phyloP scores from a whole-genome alignment of 2,329 filamentous ascomycete genomes.

The Fusarium abutilonis region DNA sequence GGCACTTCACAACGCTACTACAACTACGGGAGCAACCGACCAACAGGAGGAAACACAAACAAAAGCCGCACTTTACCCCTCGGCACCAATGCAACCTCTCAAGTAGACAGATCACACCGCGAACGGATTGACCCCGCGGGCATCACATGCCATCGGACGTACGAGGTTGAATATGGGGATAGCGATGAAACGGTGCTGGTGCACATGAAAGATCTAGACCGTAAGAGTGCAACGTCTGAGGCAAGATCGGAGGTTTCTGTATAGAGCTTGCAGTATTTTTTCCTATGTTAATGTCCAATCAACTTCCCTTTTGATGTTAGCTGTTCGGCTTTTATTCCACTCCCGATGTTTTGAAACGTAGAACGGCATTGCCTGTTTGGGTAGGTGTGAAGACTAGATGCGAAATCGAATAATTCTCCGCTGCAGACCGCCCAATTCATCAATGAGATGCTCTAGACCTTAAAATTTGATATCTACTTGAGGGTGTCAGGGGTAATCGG shows the following conservation, averaged over 20 bases:
- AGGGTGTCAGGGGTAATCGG: no score
- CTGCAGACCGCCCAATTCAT: background rate
- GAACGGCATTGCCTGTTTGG: background rate
- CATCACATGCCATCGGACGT: conserved; percentile 50
- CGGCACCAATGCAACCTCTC: conserved; percentile 40
- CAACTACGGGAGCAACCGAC: conserved; percentile 38
- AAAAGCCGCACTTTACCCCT: conserved; percentile 22
- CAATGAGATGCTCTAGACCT: background rate
- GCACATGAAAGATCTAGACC: conserved; percentile 43
- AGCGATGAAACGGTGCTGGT: conserved; percentile 49
- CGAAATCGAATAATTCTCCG: background rate
- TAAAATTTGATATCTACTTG: background rate
- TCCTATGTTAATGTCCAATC: conserved; percentile 5
- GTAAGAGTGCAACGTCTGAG: conserved; percentile 24
- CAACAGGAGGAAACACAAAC: conserved; percentile 13
- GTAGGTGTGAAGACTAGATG: background rate
- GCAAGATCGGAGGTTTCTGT: conserved; percentile 14
- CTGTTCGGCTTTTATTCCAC: background rate
- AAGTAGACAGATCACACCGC: conserved; percentile 37
- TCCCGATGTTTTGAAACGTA: background rate
- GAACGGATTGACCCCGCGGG: conserved; percentile 34
- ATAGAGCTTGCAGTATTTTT: background rate
- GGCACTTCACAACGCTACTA: conserved; percentile 48
- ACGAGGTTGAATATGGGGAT: conserved; percentile 50
- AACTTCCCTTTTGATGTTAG: background rate